phyloP scores from a whole-genome alignment of 1,284 basidiomycete genomes.

The Neonothopanus nambi region DNA sequence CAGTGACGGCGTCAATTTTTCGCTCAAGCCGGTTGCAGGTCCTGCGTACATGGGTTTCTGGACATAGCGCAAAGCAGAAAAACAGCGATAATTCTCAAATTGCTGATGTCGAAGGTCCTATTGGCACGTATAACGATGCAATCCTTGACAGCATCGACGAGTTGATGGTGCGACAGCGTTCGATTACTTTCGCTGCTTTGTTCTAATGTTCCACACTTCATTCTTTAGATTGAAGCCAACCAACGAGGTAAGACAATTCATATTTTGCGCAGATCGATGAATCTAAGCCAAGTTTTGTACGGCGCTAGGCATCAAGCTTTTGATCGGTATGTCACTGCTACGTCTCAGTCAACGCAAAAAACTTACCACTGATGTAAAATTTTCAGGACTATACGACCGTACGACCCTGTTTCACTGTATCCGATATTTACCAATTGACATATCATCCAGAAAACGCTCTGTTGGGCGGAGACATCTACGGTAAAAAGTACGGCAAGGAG shows the following conservation, averaged over 20 bases:
- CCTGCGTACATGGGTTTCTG: too few relatives aligned
- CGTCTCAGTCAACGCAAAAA: background rate
- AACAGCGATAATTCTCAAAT: too few relatives aligned
- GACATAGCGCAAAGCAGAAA: too few relatives aligned
- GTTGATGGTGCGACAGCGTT: too few relatives aligned
- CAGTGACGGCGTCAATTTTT: too few relatives aligned
- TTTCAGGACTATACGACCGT: background rate
- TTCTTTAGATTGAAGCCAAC: background rate
- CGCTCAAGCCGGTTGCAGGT: too few relatives aligned
- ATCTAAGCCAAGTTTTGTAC: background rate
- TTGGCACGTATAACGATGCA: too few relatives aligned
- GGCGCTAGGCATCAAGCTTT: background rate
- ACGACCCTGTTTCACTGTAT: background rate
- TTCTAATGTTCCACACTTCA: too few relatives aligned
- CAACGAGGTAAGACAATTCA: background rate
- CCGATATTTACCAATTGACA: background rate
- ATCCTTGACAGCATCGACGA: too few relatives aligned
- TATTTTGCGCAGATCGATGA: background rate
- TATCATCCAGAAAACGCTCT: background rate
- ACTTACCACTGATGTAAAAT: too few relatives aligned
- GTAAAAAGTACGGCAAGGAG: background rate
- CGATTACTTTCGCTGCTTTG: too few relatives aligned
- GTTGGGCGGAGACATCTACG: background rate
- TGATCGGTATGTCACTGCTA: constrained; percentile 1
- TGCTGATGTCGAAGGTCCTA: too few relatives aligned